Conservation (phyloP, 1,139 yeast genomes). For the Entelexis sorbosivorans region DNA sequence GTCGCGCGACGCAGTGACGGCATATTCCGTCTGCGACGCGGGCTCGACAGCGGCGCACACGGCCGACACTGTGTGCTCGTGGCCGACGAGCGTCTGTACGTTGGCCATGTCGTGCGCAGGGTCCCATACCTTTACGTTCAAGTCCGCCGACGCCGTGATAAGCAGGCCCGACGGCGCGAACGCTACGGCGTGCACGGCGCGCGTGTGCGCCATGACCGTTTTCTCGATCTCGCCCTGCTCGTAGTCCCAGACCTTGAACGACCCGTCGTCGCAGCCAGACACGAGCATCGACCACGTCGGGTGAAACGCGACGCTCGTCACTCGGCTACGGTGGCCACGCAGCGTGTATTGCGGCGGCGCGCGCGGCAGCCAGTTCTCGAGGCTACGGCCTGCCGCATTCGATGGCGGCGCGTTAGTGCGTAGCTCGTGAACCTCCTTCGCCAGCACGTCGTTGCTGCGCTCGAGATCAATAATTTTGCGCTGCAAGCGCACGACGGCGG, state of each 20-base stretch:
- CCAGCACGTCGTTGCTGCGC: slow-evolving; percentile 35
- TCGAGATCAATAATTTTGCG: slow-evolving; percentile 53
- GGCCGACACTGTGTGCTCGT: slow-evolving; percentile 74
- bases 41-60: slow-evolving; percentile 35
- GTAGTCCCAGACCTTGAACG: slow-evolving; percentile 64
- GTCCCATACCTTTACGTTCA: slow-evolving; percentile 64
- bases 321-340: slow-evolving; percentile 47
- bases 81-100: slow-evolving; percentile 66
- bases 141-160: slow-evolving; percentile 68
- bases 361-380: slow-evolving; percentile 55
- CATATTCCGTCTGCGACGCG: slow-evolving; percentile 30
- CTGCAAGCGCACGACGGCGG: slow-evolving; percentile 71
- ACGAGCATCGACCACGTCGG: slow-evolving; percentile 57
- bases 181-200: slow-evolving; percentile 42
- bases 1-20: slow-evolving; percentile 74
- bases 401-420: background rate
- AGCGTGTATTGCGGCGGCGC: slow-evolving; percentile 40
- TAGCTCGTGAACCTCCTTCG: slow-evolving; percentile 28
- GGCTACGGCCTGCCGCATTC: background rate
- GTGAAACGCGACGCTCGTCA: slow-evolving; percentile 60
- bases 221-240: slow-evolving; percentile 59
- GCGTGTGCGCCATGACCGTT: slow-evolving; percentile 65
- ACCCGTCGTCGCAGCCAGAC: slow-evolving; percentile 66
- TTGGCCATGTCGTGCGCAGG: slow-evolving; percentile 43
- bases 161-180: slow-evolving; percentile 26